Conservation (phyloP, 805 yeast genomes). For the Starmerella powellii region DNA sequence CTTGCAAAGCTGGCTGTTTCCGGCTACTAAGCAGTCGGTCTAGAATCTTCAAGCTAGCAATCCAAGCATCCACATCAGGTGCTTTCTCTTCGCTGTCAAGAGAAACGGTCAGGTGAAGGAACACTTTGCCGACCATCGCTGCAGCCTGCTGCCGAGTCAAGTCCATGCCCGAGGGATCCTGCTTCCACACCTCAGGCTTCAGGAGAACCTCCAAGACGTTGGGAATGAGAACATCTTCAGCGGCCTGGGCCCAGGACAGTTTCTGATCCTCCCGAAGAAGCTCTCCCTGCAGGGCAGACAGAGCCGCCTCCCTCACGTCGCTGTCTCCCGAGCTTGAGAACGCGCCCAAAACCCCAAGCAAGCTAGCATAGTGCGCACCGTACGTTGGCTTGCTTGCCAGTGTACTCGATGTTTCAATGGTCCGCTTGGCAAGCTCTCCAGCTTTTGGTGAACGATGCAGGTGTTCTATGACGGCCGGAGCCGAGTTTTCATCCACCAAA, state of each 20-base stretch:
- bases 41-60: slow-evolving; percentile 29
- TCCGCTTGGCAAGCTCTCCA: not conserved
- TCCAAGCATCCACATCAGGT: slow-evolving; percentile 29
- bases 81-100: slow-evolving; percentile 24
- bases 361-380: slow-evolving; percentile 2
- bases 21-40: slow-evolving; percentile 33
- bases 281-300: slow-evolving; percentile 37
- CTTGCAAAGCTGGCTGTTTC: slow-evolving; percentile 30
- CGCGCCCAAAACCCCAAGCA: slow-evolving; percentile 8
- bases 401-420: not conserved
- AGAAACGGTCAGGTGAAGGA: slow-evolving; percentile 35
- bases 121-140: slow-evolving; percentile 54
- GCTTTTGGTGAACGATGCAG: not conserved
- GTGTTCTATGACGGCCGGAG: slow-evolving; percentile 2
- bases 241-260: slow-evolving; percentile 33
- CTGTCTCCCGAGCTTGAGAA: slow-evolving; percentile 6
- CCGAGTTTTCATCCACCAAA: not conserved
- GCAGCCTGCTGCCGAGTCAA: slow-evolving; percentile 58
- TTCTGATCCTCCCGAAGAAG: slow-evolving; percentile 33
- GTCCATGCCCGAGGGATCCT: slow-evolving; percentile 52
- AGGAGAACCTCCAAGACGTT: slow-evolving; percentile 47
- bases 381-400: slow-evolving; percentile 6
- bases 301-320: slow-evolving; percentile 20
- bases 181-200: slow-evolving; percentile 48
- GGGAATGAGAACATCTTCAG: slow-evolving; percentile 68